These are phyloP conservation scores for Thinopyrum elongatum DNA, from an alignment of 176 grass and related monocot species.

Conservation along the genomic window DNA sequence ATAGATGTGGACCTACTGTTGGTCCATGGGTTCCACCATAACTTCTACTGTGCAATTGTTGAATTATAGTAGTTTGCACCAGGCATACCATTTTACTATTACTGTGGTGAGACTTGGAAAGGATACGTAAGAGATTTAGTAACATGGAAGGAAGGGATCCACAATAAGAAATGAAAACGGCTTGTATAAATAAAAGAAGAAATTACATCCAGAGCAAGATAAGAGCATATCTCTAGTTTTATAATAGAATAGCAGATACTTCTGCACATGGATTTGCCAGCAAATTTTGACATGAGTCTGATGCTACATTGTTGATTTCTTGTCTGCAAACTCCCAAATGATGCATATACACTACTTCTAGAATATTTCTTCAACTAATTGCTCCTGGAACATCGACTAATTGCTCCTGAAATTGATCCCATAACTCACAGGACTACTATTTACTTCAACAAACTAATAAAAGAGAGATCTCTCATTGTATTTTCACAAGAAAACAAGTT, in stretches of 20 bases:
- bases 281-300: slow-evolving; percentile 23
- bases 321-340: background rate
- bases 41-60: background rate
- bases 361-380: background rate
- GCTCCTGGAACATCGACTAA: background rate
- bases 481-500: background rate
- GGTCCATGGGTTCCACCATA: background rate
- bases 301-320: background rate
- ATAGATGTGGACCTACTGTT: slow-evolving; percentile 11
- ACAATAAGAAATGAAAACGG: background rate
- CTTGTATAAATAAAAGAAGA: background rate
- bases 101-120: background rate
- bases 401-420: background rate
- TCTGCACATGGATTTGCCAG: slow-evolving; percentile 27
- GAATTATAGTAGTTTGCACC: background rate
- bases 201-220: background rate
- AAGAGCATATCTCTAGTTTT: background rate
- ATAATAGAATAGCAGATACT: slow-evolving; percentile 10
- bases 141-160: background rate
- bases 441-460: background rate
- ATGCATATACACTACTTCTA: background rate
- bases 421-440: background rate
- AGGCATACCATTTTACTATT: background rate
- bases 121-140: slow-evolving; percentile 15
- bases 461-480: background rate